These are phyloP conservation scores for Delphinella strobiligena DNA, from an alignment of 2,329 filamentous ascomycete genomes.

Conservation along the genomic window DNA sequence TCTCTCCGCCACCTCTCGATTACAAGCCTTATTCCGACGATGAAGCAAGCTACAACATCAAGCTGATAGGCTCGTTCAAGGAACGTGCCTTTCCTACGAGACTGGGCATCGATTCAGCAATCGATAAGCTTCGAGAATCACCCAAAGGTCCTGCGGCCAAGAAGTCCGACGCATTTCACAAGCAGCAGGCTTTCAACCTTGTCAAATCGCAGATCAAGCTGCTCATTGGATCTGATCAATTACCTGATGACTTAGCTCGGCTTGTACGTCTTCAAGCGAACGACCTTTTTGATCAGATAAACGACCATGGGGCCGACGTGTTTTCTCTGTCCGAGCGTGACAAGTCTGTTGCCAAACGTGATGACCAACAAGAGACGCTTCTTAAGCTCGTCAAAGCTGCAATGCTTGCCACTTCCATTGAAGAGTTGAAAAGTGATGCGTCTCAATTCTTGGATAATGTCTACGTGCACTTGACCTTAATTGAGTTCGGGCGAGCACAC, in stretches of 20 bases:
- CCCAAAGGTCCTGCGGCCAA: constrained; percentile 50
- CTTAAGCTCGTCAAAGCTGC: constrained; percentile 82
- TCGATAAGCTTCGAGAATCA: constrained; percentile 73
- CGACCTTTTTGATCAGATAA: constrained; percentile 63
- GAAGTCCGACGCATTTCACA: constrained; percentile 76
- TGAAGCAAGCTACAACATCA: constrained; percentile 72
- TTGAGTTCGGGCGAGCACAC: constrained; percentile 80
- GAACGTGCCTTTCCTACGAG: constrained; percentile 80
- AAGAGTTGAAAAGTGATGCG: constrained; percentile 67
- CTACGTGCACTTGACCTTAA: constrained; percentile 77
- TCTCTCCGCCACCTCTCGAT: constrained; percentile 68
- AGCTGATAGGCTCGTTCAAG: constrained; percentile 77
- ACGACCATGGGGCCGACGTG: constrained; percentile 55
- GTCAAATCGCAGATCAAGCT: constrained; percentile 84
- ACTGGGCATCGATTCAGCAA: constrained; percentile 77
- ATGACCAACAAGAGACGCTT: constrained; percentile 67
- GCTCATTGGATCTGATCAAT: constrained; percentile 71
- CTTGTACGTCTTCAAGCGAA: constrained; percentile 80
- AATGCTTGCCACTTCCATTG: constrained; percentile 72
- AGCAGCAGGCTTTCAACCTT: constrained; percentile 80
- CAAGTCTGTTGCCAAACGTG: constrained; percentile 76
- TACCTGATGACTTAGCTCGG: constrained; percentile 80
- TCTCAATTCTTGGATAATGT: constrained; percentile 65
- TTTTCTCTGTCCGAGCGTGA: constrained; percentile 68
- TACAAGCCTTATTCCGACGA: constrained; percentile 85